Conservation (phyloP, 2,329 filamentous ascomycete genomes). For the Neocucurbitaria cava region DNA sequence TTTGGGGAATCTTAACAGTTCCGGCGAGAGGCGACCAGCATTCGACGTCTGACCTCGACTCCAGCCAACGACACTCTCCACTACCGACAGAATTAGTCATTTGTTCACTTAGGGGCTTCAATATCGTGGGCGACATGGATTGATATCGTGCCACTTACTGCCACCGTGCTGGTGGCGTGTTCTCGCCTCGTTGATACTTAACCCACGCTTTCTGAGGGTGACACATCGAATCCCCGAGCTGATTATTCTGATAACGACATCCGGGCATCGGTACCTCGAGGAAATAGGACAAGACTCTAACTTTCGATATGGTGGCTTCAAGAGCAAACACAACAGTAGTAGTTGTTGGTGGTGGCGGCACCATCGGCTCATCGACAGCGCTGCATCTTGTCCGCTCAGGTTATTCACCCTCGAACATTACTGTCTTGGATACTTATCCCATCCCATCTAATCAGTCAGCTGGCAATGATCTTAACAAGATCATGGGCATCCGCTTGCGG, state of each 20-base stretch:
- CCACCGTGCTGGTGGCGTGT: constrained; percentile 28
- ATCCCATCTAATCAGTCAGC: constrained; percentile 58
- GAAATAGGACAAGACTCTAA: not conserved
- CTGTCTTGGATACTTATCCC: constrained; percentile 56
- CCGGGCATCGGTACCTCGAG: not conserved
- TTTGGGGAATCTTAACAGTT: constrained; percentile 16
- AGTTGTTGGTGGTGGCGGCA: constrained; percentile 59
- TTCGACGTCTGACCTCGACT: constrained; percentile 7
- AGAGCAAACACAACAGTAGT: constrained; percentile 40
- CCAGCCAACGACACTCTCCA: not conserved
- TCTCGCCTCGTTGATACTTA: constrained; percentile 15
- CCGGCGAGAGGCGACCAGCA: constrained; percentile 9
- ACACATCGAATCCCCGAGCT: constrained; percentile 3
- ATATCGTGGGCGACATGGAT: constrained; percentile 9
- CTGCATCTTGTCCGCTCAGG: constrained; percentile 58
- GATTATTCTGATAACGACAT: constrained; percentile 10
- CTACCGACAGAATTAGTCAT: constrained; percentile 8
- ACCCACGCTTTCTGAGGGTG: constrained; percentile 9
- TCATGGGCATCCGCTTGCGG: constrained; percentile 50
- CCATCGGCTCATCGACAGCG: constrained; percentile 62
- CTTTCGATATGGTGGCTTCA: constrained; percentile 21
- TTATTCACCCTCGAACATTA: constrained; percentile 55
- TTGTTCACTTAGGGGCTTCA: not conserved
- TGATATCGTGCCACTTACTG: constrained; percentile 11
- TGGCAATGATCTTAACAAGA: constrained; percentile 61